phyloP scores from a whole-genome alignment of 345 rosid genomes.

The thale cress (Arabidopsis thaliana) region DNA sequence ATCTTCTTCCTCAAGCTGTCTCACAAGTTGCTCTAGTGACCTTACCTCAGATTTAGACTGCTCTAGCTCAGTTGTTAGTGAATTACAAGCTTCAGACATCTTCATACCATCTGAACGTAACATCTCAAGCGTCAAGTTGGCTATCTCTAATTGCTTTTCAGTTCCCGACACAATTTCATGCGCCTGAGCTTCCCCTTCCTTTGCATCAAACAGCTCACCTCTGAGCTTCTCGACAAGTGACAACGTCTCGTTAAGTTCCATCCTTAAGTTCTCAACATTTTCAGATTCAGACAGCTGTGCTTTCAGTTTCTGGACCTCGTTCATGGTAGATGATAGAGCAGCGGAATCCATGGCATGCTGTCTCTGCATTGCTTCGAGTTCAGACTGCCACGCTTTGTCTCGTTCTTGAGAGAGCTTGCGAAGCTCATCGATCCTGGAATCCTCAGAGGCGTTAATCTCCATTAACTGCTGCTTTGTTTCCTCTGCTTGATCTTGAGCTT shows the following conservation, averaged over 20 bases:
- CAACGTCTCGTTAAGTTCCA: slow-evolving; percentile 72
- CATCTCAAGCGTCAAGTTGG: slow-evolving; percentile 63
- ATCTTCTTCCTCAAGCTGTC: slow-evolving; percentile 57
- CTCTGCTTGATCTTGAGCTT: slow-evolving; percentile 76
- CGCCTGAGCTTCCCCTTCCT: slow-evolving; percentile 82
- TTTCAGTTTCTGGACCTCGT: slow-evolving; percentile 90
- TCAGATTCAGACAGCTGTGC: slow-evolving; percentile 78
- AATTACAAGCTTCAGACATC: slow-evolving; percentile 63
- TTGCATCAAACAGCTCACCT: slow-evolving; percentile 62
- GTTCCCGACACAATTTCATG: slow-evolving; percentile 59
- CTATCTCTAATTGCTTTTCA: slow-evolving; percentile 68
- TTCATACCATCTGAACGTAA: slow-evolving; percentile 64
- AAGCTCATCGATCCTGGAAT: slow-evolving; percentile 78
- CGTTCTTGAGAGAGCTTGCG: slow-evolving; percentile 84
- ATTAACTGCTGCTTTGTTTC: slow-evolving; percentile 73
- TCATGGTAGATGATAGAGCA: slow-evolving; percentile 78
- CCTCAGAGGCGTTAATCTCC: slow-evolving; percentile 84
- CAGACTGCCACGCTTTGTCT: slow-evolving; percentile 95
- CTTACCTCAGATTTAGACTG: slow-evolving; percentile 61
- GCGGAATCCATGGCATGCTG: slow-evolving; percentile 84
- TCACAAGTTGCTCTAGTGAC: slow-evolving; percentile 70
- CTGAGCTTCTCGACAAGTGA: slow-evolving; percentile 71
- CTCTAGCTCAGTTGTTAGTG: slow-evolving; percentile 67
- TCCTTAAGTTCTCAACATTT: slow-evolving; percentile 60
- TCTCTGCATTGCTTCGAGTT: slow-evolving; percentile 92